Base-by-base conservation (phyloP, 176 grass and related monocot genomes). In the Juncus effusus region DNA sequence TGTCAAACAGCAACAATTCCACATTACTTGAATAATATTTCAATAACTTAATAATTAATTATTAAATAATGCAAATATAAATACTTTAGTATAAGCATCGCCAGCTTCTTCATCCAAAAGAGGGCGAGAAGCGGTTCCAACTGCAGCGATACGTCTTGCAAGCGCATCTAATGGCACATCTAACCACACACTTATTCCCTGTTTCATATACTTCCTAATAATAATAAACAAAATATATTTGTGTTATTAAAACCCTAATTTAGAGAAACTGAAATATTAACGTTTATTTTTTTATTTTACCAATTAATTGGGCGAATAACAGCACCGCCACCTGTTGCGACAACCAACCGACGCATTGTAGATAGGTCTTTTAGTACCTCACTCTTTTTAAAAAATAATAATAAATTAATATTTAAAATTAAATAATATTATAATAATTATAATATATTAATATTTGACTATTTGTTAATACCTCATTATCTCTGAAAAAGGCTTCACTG, bases 401-500 rank as follows among this genome's bases (percentile, higher is more conserved):
- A 81, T 60, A 67, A 63, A 85, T 83, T 38, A 62, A 70, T 51
- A 52, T 40, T 36, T 7, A 62, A 60, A 67, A 45, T 37, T 15
- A 61, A 60, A 60, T n/a, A 7, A 76, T 2, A 28, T 28, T 28
- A 28, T 28, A 28, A 28, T 28, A 28, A 28, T 28, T 28, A 28
- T 28, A 28, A 28, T 28, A 28, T 28, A 1, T 28, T 28, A 28
- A 28, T 28, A 28, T 28, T 28, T 28, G 0, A 28, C 2, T 11
- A 74, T 63, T 70, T 42, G 55, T 4, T 38, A 59, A 64, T 69
- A 99, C 94, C 88, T 99, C 94, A 62, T 87, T 99, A 55, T 99
- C 88, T 87, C 88, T 89, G 80, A 99, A 99, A 81, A 99, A 99
- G 71, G 85, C 76, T 78, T 99, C 94, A 58, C 85, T 99, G 7